These are phyloP conservation scores for Lactarius psammicola DNA, from an alignment of 768 basidiomycete species.

Conservation along the genomic window DNA sequence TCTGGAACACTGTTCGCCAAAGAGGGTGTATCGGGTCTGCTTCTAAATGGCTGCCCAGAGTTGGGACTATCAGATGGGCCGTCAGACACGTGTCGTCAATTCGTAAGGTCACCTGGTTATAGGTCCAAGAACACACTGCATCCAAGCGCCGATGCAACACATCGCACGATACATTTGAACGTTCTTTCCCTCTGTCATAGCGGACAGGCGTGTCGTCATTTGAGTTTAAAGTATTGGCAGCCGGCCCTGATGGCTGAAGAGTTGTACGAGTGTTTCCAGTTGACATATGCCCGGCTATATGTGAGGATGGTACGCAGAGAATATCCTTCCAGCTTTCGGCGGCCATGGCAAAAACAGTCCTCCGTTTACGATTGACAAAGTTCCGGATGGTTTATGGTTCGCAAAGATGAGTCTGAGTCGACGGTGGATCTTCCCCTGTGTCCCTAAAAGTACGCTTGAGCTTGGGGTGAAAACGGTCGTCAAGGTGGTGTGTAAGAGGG, in stretches of 20 bases:
- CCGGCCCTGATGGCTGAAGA: background rate
- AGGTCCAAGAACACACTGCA: too few species aligned
- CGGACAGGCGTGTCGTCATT: background rate
- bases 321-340: background rate
- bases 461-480: too few species aligned
- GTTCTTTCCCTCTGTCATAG: background rate
- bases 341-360: too few species aligned
- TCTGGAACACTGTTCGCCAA: background rate
- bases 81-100: background rate
- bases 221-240: background rate
- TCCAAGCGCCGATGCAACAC: too few species aligned
- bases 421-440: too few species aligned
- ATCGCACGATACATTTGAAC: too few species aligned
- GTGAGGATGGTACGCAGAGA: background rate
- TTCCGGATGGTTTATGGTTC: background rate
- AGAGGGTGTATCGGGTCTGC: background rate
- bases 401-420: background rate
- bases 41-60: background rate
- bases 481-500: too few species aligned
- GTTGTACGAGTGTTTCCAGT: background rate
- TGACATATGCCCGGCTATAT: background rate
- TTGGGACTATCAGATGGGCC: background rate
- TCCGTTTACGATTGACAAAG: background rate
- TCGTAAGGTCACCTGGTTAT: background rate
- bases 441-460: too few species aligned